Base-by-base conservation (phyloP, 352 stramenopile species). In the Phytophthora pistaciae region DNA sequence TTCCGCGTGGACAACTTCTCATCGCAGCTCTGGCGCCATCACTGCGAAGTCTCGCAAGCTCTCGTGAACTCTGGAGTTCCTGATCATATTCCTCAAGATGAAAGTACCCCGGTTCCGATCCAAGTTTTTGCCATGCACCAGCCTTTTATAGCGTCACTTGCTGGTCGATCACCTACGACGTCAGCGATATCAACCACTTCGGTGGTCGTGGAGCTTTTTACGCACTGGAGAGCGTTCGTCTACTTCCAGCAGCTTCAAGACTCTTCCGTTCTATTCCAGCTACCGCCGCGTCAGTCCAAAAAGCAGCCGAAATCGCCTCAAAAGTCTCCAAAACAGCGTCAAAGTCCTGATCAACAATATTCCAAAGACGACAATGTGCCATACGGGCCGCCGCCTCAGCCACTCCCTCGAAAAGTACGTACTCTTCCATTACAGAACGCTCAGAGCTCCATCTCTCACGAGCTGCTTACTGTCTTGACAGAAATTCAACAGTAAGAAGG, bases 181-280 rank as follows among this genome's bases (percentile, higher is more conserved):
- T 23, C 16, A 23, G 42, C 23, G 40, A 44, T 20, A 36, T 29
- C 62, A 6, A 72, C 58, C 13, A 38, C 60, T 10, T 61, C 57
- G 0, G 36, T 64, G 5, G 54, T 85, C 29, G 25, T 64, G 14
- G 78, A 84, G 36, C 76, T 90, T 44, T 67, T 88, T 10, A 71
- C 64, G n/a, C 78, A 88, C 49, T 92, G 84, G 84, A 60, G 58
- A 31, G 59, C 79, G 1, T 91, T 90, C 33, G 62, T 82, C 10
- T 64, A 75, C 36, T 89, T 91, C 21, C 84, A 91, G 48, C 68
- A 82, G 23, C 67, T 92, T 0, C 84, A 91, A 29, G 64, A 84
- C 38, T 73, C 81, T 14, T 62, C 69, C 0, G 48, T 74, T 5
- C 60, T 90, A 8, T 81, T 82, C 18, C 72, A 81, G 3, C 42